phyloP scores from a whole-genome alignment of 2,329 filamentous ascomycete genomes.

The Trichoderma sp. region DNA sequence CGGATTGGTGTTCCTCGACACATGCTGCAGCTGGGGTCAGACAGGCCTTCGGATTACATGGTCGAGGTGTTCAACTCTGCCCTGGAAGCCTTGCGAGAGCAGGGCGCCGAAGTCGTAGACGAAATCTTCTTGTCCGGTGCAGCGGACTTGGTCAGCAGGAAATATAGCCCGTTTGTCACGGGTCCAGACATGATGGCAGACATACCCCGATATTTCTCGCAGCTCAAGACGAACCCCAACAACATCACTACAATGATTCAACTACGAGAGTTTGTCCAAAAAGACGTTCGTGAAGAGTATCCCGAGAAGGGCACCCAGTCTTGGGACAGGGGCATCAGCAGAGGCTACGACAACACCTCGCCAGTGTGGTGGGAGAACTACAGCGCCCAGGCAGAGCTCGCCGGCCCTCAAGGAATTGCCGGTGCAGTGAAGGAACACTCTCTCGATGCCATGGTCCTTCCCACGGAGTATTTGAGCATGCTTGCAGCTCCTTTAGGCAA shows the following conservation, averaged over 20 bases:
- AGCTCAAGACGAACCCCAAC: constrained; percentile 59
- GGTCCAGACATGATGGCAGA: constrained; percentile 55
- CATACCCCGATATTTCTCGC: constrained; percentile 54
- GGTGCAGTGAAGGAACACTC: background rate
- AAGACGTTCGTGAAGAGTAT: constrained; percentile 54
- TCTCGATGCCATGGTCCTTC: background rate
- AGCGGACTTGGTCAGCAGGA: background rate
- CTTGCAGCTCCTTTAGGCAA: background rate
- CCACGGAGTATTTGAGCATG: background rate
- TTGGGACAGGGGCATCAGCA: constrained; percentile 55
- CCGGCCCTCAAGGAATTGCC: constrained; percentile 39
- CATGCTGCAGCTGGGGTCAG: constrained; percentile 40
- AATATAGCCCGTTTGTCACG: constrained; percentile 39
- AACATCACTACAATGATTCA: constrained; percentile 53
- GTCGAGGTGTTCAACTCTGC: constrained; percentile 52
- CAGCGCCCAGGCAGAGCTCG: constrained; percentile 25
- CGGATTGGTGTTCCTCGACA: constrained; percentile 64
- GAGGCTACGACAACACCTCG: background rate
- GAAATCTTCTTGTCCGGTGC: constrained; percentile 48
- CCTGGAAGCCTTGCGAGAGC: constrained; percentile 51
- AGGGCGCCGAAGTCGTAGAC: constrained; percentile 58
- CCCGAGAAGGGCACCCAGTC: constrained; percentile 56
- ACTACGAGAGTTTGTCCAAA: constrained; percentile 57
- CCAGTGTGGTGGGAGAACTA: constrained; percentile 44
- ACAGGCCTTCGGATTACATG: background rate